Percentiles rank a stretch among this genome's conserved stretches.
phyloP scores from a whole-genome alignment of 1,139 yeast genomes.

The Lodderomyces orthopsilosis region DNA sequence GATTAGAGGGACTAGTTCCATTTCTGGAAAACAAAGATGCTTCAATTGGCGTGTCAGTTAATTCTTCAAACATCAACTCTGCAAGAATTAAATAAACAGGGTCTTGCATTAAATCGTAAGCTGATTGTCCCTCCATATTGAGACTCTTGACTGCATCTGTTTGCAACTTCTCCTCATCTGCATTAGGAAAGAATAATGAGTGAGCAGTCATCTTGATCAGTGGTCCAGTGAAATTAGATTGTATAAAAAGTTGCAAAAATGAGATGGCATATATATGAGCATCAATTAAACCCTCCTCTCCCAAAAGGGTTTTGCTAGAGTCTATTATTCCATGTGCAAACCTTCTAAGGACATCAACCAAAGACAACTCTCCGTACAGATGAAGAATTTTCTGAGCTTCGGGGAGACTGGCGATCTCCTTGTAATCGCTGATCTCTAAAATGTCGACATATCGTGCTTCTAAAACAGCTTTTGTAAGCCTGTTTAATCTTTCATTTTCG shows the following conservation, averaged over 20 bases:
- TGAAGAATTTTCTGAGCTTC: slow-evolving; percentile 15
- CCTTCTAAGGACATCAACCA: slow-evolving; percentile 19
- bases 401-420: slow-evolving; percentile 12
- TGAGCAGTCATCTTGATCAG: slow-evolving; percentile 38
- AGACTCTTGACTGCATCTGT: slow-evolving; percentile 38
- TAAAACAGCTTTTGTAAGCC: slow-evolving; percentile 8
- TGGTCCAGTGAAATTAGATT: slow-evolving; percentile 86
- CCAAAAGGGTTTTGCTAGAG: neutral
- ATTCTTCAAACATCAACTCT: slow-evolving; percentile 48
- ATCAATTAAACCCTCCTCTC: slow-evolving; percentile 19
- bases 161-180: slow-evolving; percentile 30
- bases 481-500: slow-evolving; percentile 4
- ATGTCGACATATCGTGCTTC: slow-evolving; percentile 11
- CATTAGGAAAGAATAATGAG: slow-evolving; percentile 30
- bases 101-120: slow-evolving; percentile 57
- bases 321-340: slow-evolving; percentile 20
- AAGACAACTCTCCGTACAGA: slow-evolving; percentile 20
- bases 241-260: slow-evolving; percentile 66
- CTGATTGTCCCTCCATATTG: slow-evolving; percentile 57
- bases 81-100: slow-evolving; percentile 53
- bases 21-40: slow-evolving; percentile 21
- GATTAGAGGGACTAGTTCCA: neutral
- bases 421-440: slow-evolving; percentile 12
- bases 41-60: slow-evolving; percentile 32
- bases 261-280: slow-evolving; percentile 50